Evolutionary conservation across 116 monocot genomes (phyloP), one percentile per base, ranked within the genome.

Genomic region (Iris pallida): DNA sequence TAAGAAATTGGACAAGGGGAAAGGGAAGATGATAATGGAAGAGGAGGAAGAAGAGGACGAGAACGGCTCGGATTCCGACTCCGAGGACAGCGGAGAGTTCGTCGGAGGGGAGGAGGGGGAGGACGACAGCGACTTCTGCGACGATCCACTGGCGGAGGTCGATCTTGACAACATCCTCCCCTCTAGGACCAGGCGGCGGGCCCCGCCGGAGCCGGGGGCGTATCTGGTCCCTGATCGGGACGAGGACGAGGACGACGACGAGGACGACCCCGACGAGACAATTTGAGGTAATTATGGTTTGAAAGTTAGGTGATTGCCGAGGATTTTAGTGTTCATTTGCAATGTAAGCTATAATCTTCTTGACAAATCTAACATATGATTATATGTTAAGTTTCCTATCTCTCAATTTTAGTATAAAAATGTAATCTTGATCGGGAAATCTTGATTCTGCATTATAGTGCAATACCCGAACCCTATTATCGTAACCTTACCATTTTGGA

Each of bases 111-210:
- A 56, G 5, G 80, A 56, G 40, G 83, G 63, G 6, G 76, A 55
- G 11, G 79, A 77, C 4, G 82, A 77, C 30, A 82, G 78, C 20
- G 87, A 85, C 53, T 85, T 85, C 45, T 66, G 58, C 1, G 91
- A 92, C 43, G 91, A 92, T 76, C 91, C 88, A 4, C 78, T 88
- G 2, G 81, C 85, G 6, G 91, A 88, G 78, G 82, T 92, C 15
- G 91, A 92, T 76, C 78, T 83, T 46, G 66, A 75, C n/a, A 92
- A 92, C 43, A 85, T 92, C 15, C 73, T 92, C 18, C 91, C 91
- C 0, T 82, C 82, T 56, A 83, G 85, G 76, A 88, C 88, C 6
- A 63, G 91, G 68, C 67, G 82, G 40, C 53, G 69, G 20, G 77
- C 45, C 3, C 82, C 82, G 7, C 77, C 82, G 7, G 72, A 64